phyloP scores from a whole-genome alignment of 139 green algal genomes.

The Chlamydomonas incerta region DNA sequence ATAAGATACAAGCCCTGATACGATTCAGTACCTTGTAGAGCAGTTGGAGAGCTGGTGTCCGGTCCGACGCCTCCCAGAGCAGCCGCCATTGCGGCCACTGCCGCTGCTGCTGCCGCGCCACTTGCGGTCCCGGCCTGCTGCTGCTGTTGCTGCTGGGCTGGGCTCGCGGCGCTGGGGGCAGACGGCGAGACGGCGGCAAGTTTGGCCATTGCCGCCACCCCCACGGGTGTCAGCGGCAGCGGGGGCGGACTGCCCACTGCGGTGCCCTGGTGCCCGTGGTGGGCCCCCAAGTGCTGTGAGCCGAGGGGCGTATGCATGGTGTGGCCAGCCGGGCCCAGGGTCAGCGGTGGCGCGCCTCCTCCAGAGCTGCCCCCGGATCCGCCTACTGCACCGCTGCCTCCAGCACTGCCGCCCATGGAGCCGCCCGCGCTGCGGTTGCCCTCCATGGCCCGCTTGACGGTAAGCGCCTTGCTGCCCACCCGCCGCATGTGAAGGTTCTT shows the following conservation, averaged over 20 bases:
- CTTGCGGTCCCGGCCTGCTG: not conserved
- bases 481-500: slow-evolving; percentile 72
- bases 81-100: not conserved
- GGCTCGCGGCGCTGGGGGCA: not conserved
- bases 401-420: not conserved
- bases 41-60: not conserved
- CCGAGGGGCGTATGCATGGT: too few relatives aligned
- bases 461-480: slow-evolving; percentile 78
- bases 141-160: not conserved
- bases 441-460: slow-evolving; percentile 64
- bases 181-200: not conserved
- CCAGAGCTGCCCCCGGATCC: not conserved
- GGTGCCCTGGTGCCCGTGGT: not conserved
- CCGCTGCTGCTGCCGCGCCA: slow-evolving; percentile 2
- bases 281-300: too few relatives aligned
- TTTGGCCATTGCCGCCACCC: slow-evolving; percentile 3
- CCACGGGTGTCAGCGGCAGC: slow-evolving; percentile 3
- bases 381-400: not conserved
- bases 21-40: not conserved
- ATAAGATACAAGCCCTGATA: too few relatives aligned
- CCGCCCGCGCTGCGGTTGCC: slow-evolving; percentile 5
- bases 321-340: too few relatives aligned
- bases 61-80: slow-evolving; percentile 6
- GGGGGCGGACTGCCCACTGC: not conserved
- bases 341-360: too few relatives aligned